Evolutionary conservation across 1,284 basidiomycete genomes (phyloP), one percentile per base, ranked within the genome.

Genomic region (Lentinula novae-zelandiae): DNA sequence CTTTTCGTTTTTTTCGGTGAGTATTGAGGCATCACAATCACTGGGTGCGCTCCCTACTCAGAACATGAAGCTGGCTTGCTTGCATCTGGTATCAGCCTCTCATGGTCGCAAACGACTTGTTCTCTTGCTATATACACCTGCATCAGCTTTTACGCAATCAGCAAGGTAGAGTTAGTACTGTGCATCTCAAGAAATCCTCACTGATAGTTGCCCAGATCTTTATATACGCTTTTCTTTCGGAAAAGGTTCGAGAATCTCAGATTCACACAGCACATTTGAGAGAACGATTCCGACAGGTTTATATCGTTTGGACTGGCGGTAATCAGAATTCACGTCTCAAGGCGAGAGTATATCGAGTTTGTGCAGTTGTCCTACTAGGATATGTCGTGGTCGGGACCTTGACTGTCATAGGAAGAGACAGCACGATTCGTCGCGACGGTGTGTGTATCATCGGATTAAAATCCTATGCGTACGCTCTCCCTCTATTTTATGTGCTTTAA

Each of bases 291-390:
- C 12, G 33, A 17, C 27, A 59, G 61, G 62, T 62, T 10, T 62
- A 62, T 36, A 62, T 62, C 15, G 58, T 62, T 20, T 62, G 62
- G 62, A 56, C 62, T 2, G 57, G 57, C 13, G 62, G 62, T 6
- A 62, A 62, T n/a, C 62, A 62, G 57, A 46, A 33, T 15, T 31
- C 58, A 5, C 62, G 62, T 15, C 40, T 62, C 13, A 38, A 53
- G 22, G 44, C 62, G 5, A 52, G 51, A 9, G 58, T 60, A 5
- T 62, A 62, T 44, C 58, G 53, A 12, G 8, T 62, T 5, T 62
- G 62, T 39, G 58, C 52, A 27, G 22, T 57, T 33, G 58, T 62
- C 6, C 20, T 59, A 15, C 7, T 48, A 3, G 62, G 62, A 22
- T 62, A 56, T 34, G 31, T 56, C 40, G 58, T 33, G 5, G 49